These are phyloP conservation scores for Candida boleticola DNA, from an alignment of 805 yeast genomes.

Conservation along the genomic window DNA sequence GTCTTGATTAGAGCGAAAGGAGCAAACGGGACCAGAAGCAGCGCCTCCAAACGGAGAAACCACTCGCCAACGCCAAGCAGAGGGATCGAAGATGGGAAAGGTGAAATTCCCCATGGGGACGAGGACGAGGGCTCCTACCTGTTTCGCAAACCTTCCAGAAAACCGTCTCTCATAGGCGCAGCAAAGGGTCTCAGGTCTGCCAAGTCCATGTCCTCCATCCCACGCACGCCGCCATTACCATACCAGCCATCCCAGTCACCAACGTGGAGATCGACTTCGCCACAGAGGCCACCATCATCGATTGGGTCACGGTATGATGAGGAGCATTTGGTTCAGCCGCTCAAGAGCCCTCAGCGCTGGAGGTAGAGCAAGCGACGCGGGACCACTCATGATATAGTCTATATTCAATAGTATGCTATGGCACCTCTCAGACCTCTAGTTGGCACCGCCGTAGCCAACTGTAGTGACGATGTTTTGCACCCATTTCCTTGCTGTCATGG, in stretches of 20 bases:
- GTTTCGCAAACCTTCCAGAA: slow-evolving; percentile 6
- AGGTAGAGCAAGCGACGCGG: too few relatives aligned
- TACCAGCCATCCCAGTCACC: slow-evolving; percentile 3
- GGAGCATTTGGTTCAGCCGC: slow-evolving; percentile 25
- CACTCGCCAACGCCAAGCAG: slow-evolving; percentile 7
- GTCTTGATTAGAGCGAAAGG: slow-evolving; percentile 6
- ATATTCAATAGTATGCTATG: too few relatives aligned
- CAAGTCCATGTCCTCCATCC: neutral
- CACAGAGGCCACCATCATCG: slow-evolving; percentile 34
- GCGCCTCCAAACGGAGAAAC: too few relatives aligned
- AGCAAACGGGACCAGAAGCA: neutral
- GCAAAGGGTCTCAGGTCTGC: neutral
- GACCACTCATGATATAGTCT: too few relatives aligned
- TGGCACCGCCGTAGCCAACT: too few relatives aligned
- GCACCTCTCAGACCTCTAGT: too few relatives aligned
- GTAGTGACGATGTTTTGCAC: too few relatives aligned
- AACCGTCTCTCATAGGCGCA: slow-evolving; percentile 4
- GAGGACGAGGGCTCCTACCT: neutral
- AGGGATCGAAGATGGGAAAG: neutral
- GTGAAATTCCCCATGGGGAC: too few relatives aligned
- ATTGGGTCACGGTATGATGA: slow-evolving; percentile 36
- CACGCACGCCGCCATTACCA: slow-evolving; percentile 1
- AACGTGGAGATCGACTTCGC: slow-evolving; percentile 22
- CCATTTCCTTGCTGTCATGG: too few relatives aligned
- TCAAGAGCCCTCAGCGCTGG: slow-evolving; percentile 16